Evolutionary conservation across 2,329 filamentous ascomycete species (phyloP).

Genomic region (Pseudogymnoascus sp.): DNA sequence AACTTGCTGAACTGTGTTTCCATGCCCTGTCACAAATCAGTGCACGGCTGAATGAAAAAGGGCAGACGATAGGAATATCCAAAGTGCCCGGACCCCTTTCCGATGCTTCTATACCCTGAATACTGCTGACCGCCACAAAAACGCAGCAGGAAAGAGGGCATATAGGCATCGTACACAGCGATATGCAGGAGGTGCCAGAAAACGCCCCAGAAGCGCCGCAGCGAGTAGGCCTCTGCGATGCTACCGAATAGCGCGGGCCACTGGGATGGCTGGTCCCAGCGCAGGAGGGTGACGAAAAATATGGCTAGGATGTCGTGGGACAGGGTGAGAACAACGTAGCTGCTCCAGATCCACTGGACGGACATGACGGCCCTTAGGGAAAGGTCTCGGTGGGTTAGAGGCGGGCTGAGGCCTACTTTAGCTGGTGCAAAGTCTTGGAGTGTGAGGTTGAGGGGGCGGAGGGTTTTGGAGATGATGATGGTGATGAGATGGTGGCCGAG

Average conservation of each 20-base stretch:
- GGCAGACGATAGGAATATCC: not conserved
- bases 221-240: conserved; percentile 9
- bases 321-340: not conserved
- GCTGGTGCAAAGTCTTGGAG: not conserved
- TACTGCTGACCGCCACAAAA: not conserved
- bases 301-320: conserved; percentile 10
- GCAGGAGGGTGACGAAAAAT: conserved; percentile 8
- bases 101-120: not conserved
- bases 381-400: not conserved
- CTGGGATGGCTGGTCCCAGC: not conserved
- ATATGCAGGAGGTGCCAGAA: conserved; percentile 11
- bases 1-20: not conserved
- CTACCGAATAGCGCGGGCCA: conserved; percentile 11
- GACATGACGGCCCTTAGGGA: not conserved
- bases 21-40: not conserved
- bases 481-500: not conserved
- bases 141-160: not conserved
- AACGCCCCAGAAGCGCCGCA: conserved; percentile 11
- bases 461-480: not conserved
- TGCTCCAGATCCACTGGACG: not conserved
- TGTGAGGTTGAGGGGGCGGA: not conserved
- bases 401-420: not conserved
- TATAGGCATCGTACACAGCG: not conserved
- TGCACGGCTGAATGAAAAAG: not conserved
- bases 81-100: not conserved